Percentiles rank a stretch among this genome's conserved stretches.
Evolutionary conservation across 2,329 filamentous ascomycete genomes (phyloP).

Genomic region (Fusarium sublunatum): DNA sequence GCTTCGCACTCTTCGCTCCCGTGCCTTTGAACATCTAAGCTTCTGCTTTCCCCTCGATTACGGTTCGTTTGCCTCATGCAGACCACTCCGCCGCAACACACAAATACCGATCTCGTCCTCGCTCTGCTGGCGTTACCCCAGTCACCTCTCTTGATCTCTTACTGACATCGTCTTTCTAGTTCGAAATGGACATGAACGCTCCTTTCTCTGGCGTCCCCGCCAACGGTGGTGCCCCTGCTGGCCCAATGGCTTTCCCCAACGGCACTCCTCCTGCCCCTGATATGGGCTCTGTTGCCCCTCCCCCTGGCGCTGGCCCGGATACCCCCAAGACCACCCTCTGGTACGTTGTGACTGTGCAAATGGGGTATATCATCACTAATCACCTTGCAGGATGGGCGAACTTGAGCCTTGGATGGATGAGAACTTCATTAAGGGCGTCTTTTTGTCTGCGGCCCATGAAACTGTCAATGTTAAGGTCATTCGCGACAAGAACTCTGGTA

Average conservation of each 20-base stretch:
- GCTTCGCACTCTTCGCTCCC: constrained; percentile 27
- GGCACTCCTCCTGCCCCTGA: constrained; percentile 55
- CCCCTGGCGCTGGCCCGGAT: constrained; percentile 54
- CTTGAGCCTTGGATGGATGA: constrained; percentile 99
- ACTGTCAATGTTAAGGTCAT: constrained; percentile 99
- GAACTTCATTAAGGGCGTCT: constrained; percentile 96
- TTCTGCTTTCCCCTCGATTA: constrained; percentile 26
- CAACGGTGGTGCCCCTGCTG: constrained; percentile 49
- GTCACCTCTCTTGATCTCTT: background rate
- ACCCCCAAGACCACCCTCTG: constrained; percentile 69
- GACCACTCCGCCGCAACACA: background rate
- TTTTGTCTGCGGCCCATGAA: constrained; percentile 88
- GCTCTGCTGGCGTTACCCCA: background rate
- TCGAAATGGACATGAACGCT: constrained; percentile 50
- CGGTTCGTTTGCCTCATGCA: constrained; percentile 20
- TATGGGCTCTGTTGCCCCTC: constrained; percentile 51
- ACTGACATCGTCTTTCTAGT: constrained; percentile 34
- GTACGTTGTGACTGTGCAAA: constrained; percentile 50
- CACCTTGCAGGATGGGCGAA: constrained; percentile 88
- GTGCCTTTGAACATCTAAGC: constrained; percentile 37
- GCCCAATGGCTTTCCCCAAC: constrained; percentile 54
- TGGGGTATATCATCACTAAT: constrained; percentile 23
- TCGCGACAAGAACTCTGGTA: constrained; percentile 97
- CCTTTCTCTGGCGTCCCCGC: constrained; percentile 47
- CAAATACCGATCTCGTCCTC: background rate